Conservation (phyloP, 1,284 basidiomycete species). For the Rhodotorula sp. region DNA sequence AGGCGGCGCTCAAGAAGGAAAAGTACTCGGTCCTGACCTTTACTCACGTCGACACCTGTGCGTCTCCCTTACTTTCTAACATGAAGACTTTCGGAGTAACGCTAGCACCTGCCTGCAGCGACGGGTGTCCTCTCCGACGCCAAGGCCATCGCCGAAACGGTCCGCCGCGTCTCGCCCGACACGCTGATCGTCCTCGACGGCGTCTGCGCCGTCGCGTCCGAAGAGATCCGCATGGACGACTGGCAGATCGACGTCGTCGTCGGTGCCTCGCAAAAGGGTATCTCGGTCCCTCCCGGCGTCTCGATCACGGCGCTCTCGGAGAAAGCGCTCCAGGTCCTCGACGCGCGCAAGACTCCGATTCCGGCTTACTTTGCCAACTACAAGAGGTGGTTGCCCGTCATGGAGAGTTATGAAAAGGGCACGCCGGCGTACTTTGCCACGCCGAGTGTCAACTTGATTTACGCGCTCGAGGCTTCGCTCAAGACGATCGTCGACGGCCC, state of each 20-base stretch:
- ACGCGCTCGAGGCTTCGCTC: conserved; percentile 81
- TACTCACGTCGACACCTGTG: conserved; percentile 66
- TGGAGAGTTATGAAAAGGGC: conserved; percentile 76
- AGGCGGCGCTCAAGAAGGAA: conserved; percentile 71
- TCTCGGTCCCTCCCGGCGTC: conserved; percentile 91
- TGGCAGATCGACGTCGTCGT: conserved; percentile 88
- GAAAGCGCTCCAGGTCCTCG: conserved; percentile 72
- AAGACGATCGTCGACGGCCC: conserved; percentile 63
- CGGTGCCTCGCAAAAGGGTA: conserved; percentile 90
- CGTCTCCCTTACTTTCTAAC: no score
- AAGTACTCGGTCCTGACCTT: conserved; percentile 88
- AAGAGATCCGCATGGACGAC: conserved; percentile 88
- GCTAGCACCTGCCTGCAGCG: conserved; percentile 18
- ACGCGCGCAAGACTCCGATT: conserved; percentile 68
- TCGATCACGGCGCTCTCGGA: conserved; percentile 80
- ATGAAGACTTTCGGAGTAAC: no score
- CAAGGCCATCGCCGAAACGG: conserved; percentile 71
- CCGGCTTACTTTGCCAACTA: conserved; percentile 85
- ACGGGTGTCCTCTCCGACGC: conserved; percentile 81
- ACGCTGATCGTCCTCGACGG: conserved; percentile 85
- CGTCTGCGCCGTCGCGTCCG: conserved; percentile 93
- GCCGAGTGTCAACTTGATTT: conserved; percentile 74
- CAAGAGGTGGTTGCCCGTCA: conserved; percentile 93
- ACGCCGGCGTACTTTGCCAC: conserved; percentile 86
- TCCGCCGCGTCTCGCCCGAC: conserved; percentile 76